phyloP scores from a whole-genome alignment of 805 yeast genomes.

The Kodamaea lidongshanica region DNA sequence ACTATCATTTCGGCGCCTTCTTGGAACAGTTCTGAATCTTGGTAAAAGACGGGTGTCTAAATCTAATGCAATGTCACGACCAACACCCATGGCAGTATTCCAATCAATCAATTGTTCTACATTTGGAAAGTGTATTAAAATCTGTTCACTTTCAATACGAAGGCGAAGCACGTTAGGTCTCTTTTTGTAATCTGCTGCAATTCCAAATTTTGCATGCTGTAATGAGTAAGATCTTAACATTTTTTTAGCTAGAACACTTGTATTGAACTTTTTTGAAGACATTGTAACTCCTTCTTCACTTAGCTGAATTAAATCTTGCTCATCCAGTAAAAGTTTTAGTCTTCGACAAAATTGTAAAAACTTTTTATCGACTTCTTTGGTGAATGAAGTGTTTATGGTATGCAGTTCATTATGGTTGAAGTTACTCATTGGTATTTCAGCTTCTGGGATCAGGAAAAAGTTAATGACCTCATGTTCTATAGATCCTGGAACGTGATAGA shows the following conservation, averaged over 20 bases:
- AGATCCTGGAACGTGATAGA: conserved; percentile 43
- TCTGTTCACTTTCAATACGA: conserved; percentile 79
- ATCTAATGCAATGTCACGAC: conserved; percentile 76
- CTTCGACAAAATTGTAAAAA: conserved; percentile 21
- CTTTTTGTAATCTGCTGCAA: conserved; percentile 80
- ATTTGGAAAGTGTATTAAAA: conserved; percentile 57
- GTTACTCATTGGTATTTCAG: conserved; percentile 8
- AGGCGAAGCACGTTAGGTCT: conserved; percentile 62
- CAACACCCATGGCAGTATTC: conserved; percentile 67
- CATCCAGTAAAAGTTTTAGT: conserved; percentile 10
- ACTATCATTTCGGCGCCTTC: conserved; percentile 35
- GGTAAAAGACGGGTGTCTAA: conserved; percentile 67
- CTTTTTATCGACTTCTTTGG: conserved; percentile 23
- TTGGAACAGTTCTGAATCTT: conserved; percentile 71
- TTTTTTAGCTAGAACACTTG: conserved; percentile 1
- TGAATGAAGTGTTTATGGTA: conserved; percentile 15
- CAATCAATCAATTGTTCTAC: conserved; percentile 69
- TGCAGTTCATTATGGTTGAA: conserved; percentile 10
- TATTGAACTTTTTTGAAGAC: conserved; percentile 1
- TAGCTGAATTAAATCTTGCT: conserved; percentile 2
- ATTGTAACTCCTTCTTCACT: conserved; percentile 5
- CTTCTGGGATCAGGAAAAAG: conserved; percentile 13
- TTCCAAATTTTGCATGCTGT: conserved; percentile 78
- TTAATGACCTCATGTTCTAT: conserved; percentile 23
- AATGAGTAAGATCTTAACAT: conserved; percentile 65